Evolutionary conservation across 2,329 filamentous ascomycete genomes (phyloP), one percentile per base, ranked within the genome.

Genomic region (Sarocladiaceae sp.): DNA sequence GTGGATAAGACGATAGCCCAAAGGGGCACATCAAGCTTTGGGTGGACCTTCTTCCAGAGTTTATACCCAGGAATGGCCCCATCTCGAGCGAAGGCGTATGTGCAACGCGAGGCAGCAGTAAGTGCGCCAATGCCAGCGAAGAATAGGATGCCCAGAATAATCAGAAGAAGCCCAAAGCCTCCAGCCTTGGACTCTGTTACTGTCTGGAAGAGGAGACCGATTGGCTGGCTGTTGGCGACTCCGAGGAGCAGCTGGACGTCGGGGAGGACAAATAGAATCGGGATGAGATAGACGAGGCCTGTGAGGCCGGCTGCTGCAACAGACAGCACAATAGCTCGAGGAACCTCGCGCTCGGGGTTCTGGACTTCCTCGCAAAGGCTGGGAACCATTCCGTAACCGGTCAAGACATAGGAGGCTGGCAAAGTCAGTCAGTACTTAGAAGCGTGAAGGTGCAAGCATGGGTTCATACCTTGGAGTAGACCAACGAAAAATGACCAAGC

Each of bases 71-170:
- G 87, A 51, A 90, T 87, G 10, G 86, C 87, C 18, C 84, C 85
- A 64, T 90, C 87, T 44, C 87, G 78, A 1, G 87, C 84, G 64
- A 90, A 90, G 13, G 87, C 86, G 60, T 87, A 90, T 1, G 85
- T 88, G 70, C 85, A 88, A 20, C 87, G 78, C 50, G 81, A 86
- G 3, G 87, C 83, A 1, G 88, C 87, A 0, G 87, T 91, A 17
- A 91, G 71, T 1, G 87, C 84, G 7, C 86, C 87, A 25, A 86
- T 82, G n/a, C 87, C 87, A 1, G 87, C 86, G 61, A 92, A 90
- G 64, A 91, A 77, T 54, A 87, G 75, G 59, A 92, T 89, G 1
- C 87, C 87, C 20, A 92, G 75, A 57, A 92, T 83, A 2, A 91
- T 71, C 66, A 91, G 87, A n/a, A 91, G 74, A 5, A 92, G 74